Percentiles rank a stretch among this genome's conserved stretches.
These are phyloP conservation scores for Lactarius sp. DNA, from an alignment of 768 basidiomycete genomes.

Conservation along the genomic window DNA sequence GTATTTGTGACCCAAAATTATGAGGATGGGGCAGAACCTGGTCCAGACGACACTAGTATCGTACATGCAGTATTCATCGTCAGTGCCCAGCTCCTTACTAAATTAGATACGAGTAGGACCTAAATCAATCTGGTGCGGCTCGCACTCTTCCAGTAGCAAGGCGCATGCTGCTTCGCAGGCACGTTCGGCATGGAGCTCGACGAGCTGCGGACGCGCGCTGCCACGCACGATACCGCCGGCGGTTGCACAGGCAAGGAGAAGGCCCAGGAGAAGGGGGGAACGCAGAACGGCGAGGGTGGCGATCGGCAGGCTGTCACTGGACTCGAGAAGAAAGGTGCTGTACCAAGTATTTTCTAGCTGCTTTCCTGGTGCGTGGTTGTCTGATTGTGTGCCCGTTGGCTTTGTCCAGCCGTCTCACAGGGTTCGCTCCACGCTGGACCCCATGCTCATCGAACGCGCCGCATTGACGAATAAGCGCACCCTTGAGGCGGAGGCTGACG, in stretches of 20 bases:
- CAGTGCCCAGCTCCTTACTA: background rate
- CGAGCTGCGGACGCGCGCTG: conserved; percentile 63
- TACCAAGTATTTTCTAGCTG: no score
- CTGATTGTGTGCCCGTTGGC: background rate
- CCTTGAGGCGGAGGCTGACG: conserved; percentile 47
- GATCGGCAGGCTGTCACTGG: conserved; percentile 35
- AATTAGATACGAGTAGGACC: conserved; percentile 41
- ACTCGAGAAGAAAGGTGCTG: conserved; percentile 61
- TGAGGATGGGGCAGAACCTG: conserved; percentile 35
- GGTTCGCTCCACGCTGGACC: conserved; percentile 70
- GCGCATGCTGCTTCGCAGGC: no score
- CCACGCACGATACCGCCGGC: conserved; percentile 42
- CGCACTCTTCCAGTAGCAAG: conserved; percentile 79
- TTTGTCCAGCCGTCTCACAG: conserved; percentile 42
- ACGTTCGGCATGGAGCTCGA: conserved; percentile 84
- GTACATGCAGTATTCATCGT: background rate
- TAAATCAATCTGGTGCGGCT: conserved; percentile 68
- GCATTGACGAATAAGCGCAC: conserved; percentile 43
- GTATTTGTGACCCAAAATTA: conserved; percentile 28
- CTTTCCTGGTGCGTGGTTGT: background rate
- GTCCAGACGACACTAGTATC: conserved; percentile 25
- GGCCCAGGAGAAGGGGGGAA: conserved; percentile 37
- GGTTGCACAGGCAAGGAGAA: conserved; percentile 35
- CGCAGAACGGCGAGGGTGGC: conserved; percentile 16
- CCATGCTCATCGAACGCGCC: conserved; percentile 56